A percentile compares a stretch with the other conserved stretches of the same genome.
These are phyloP conservation scores for Pseudocercospora macadamiae DNA, from an alignment of 2,329 filamentous ascomycete species.

Conservation along the genomic window DNA sequence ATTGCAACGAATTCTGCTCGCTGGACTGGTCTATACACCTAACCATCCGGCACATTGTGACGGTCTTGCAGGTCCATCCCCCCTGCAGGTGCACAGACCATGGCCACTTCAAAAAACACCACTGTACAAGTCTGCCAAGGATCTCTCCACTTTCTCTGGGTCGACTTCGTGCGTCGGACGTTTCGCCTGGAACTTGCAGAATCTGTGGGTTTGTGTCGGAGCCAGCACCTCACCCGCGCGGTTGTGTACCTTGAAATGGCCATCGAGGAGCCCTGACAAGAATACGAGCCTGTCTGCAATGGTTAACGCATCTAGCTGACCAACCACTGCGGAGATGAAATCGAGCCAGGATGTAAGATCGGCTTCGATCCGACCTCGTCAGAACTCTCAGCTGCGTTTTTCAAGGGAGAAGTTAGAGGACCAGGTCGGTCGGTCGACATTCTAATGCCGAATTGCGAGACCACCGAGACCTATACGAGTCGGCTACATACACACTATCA, in stretches of 20 bases:
- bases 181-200: slow-evolving; percentile 6
- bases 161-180: slow-evolving; percentile 1
- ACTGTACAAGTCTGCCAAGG: background rate
- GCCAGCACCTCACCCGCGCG: background rate
- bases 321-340: background rate
- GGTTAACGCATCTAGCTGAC: background rate
- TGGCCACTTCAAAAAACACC: too few species aligned
- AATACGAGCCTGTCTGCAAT: background rate
- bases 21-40: too few species aligned
- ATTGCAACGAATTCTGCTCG: too few species aligned
- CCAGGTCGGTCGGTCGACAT: too few species aligned
- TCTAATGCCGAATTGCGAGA: too few species aligned
- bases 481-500: background rate
- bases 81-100: too few species aligned
- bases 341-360: background rate
- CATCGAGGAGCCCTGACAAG: too few species aligned
- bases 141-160: slow-evolving; percentile 2
- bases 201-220: slow-evolving; percentile 3
- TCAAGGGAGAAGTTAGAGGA: too few species aligned
- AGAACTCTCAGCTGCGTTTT: too few species aligned
- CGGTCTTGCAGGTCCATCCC: too few species aligned
- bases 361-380: background rate
- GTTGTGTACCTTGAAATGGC: background rate
- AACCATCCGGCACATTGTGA: too few species aligned
- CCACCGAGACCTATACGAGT: too few species aligned